Percentiles rank a stretch among this genome's conserved stretches.
Conservation (phyloP, 495 filamentous ascomycete genomes). For the Glarea lozoyensis region DNA sequence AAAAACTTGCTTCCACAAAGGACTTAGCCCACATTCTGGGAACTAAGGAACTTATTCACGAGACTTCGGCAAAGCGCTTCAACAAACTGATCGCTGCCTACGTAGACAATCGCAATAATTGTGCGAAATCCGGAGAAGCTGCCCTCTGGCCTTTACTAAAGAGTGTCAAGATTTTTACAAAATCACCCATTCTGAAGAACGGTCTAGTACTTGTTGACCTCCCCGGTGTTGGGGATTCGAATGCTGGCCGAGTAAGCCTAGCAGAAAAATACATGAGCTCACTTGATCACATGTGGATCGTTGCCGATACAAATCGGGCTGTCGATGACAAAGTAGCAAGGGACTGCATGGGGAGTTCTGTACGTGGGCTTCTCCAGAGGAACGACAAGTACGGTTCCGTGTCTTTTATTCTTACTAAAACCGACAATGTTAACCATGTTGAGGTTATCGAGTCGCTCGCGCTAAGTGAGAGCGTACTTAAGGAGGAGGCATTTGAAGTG, state of each 20-base stretch:
- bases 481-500: not conserved
- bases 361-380: constrained; percentile 53
- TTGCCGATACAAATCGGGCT: constrained; percentile 54
- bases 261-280: constrained; percentile 53
- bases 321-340: constrained; percentile 58
- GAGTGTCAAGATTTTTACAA: constrained; percentile 52
- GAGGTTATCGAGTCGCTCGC: constrained; percentile 16
- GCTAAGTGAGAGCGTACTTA: not conserved
- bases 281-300: constrained; percentile 46
- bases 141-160: constrained; percentile 61
- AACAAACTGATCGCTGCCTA: constrained; percentile 36
- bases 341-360: constrained; percentile 46
- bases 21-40: constrained; percentile 39
- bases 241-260: constrained; percentile 52
- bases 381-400: constrained; percentile 46
- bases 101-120: constrained; percentile 34
- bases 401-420: constrained; percentile 59
- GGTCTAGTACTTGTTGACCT: constrained; percentile 61
- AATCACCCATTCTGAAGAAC: constrained; percentile 44
- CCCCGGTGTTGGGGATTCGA: constrained; percentile 56
- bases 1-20: constrained; percentile 30
- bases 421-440: constrained; percentile 47
- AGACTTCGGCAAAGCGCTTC: constrained; percentile 29
- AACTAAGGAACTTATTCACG: constrained; percentile 28
- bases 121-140: constrained; percentile 27